These are phyloP conservation scores for Kodamaea kaohsiungensis DNA, from an alignment of 805 yeast species.

Conservation along the genomic window DNA sequence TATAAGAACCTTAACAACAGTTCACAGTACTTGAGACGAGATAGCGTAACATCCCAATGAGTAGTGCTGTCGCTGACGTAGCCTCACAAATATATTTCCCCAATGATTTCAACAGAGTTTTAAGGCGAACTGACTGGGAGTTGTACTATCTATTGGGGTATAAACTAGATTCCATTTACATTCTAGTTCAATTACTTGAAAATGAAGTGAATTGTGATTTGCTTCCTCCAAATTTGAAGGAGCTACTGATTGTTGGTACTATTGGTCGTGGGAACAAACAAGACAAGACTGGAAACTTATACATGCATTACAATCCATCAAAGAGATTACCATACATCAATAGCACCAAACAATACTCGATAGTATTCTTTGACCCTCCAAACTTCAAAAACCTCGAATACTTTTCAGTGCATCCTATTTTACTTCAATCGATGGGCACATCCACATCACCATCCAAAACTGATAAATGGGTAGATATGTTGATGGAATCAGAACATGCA, in stretches of 20 bases:
- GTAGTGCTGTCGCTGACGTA: conserved; percentile 13
- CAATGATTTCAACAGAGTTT: conserved; percentile 23
- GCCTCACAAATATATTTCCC: conserved; percentile 37
- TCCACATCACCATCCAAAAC: conserved; percentile 9
- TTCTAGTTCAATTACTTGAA: conserved; percentile 8
- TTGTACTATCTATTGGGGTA: conserved; percentile 25
- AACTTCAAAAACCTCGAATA: conserved; percentile 70
- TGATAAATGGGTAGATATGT: conserved; percentile 21
- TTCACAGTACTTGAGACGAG: conserved; percentile 43
- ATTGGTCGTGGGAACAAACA: background rate
- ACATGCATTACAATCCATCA: background rate
- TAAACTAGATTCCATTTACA: conserved; percentile 20
- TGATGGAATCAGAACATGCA: conserved; percentile 9
- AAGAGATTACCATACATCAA: conserved; percentile 6
- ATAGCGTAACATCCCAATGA: conserved; percentile 33
- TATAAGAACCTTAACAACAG: conserved; percentile 39
- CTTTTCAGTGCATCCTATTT: conserved; percentile 71
- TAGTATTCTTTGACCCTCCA: conserved; percentile 68
- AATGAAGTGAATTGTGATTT: background rate
- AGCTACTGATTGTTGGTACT: conserved; percentile 3
- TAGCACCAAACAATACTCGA: conserved; percentile 12
- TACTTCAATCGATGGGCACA: conserved; percentile 51
- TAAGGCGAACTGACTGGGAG: conserved; percentile 8
- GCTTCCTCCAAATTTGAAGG: background rate
- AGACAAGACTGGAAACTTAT: background rate